These are phyloP conservation scores for Globisporangium nagaii DNA, from an alignment of 352 stramenopile species.

Conservation along the genomic window DNA sequence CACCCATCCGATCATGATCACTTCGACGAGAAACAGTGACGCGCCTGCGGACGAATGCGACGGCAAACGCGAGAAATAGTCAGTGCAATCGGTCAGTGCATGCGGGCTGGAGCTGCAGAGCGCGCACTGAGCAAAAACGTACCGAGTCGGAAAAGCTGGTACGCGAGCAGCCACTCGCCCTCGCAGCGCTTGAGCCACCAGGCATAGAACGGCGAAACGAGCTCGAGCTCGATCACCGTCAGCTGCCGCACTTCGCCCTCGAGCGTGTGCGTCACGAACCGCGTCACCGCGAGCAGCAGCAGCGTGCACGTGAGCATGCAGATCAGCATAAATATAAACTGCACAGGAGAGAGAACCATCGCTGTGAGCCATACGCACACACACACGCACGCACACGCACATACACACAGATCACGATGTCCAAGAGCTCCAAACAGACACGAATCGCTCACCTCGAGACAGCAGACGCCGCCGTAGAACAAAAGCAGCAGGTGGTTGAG, in stretches of 20 bases:
- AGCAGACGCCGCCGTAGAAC: conserved; percentile 54
- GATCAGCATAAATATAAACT: conserved; percentile 78
- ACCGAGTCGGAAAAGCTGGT: conserved; percentile 52
- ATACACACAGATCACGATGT: conserved; percentile 7
- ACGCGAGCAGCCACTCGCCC: conserved; percentile 67
- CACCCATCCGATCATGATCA: conserved; percentile 56
- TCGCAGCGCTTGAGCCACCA: conserved; percentile 74
- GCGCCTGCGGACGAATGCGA: too few species aligned
- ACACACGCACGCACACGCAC: background rate
- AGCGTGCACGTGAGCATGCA: conserved; percentile 67
- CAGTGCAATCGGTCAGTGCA: too few species aligned
- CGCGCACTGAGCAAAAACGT: too few species aligned
- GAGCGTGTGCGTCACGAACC: conserved; percentile 75
- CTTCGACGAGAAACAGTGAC: conserved; percentile 57
- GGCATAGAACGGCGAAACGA: conserved; percentile 56
- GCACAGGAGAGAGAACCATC: background rate
- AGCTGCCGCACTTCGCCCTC: conserved; percentile 56
- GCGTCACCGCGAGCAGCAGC: conserved; percentile 66
- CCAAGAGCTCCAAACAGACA: background rate
- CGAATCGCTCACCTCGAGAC: conserved; percentile 36
- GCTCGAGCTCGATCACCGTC: conserved; percentile 50
- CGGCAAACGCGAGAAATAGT: too few species aligned
- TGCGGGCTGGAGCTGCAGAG: too few species aligned
- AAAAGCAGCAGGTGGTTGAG: conserved; percentile 47
- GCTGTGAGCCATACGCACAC: too few species aligned